A percentile compares a stretch with the other conserved stretches of the same genome.
These are phyloP conservation scores for Physaria fendleri DNA, from an alignment of 345 rosid species.

Conservation along the genomic window DNA sequence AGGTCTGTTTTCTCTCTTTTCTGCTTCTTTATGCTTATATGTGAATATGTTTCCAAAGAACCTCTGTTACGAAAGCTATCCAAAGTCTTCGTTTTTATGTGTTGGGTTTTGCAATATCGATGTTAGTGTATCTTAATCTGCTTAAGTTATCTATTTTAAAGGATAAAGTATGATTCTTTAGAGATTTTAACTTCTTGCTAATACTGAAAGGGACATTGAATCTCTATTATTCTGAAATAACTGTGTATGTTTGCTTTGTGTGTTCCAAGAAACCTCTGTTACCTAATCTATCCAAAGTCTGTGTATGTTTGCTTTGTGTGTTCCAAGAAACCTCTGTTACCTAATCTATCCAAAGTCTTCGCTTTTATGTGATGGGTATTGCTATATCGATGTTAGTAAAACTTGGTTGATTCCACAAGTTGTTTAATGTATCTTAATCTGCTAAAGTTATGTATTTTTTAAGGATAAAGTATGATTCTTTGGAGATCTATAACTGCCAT, in stretches of 20 bases:
- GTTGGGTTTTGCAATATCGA: background rate
- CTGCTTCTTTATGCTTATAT: background rate
- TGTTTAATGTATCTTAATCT: background rate
- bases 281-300: no score
- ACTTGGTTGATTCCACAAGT: background rate
- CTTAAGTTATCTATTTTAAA: background rate
- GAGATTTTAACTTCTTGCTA: background rate
- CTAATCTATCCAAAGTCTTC: background rate
- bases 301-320: background rate
- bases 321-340: no score
- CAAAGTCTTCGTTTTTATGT: background rate
- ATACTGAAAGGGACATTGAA: no score
- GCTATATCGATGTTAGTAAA: background rate
- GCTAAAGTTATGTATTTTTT: background rate
- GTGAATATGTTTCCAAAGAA: background rate
- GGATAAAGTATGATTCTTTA: background rate
- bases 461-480: background rate
- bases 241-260: no score
- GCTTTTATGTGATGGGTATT: background rate
- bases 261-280: no score
- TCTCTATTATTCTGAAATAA: no score
- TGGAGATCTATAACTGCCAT: no score
- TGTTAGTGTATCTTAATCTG: background rate
- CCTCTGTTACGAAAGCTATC: background rate
- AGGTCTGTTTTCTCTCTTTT: conserved; percentile 39